Evolutionary conservation across 2,329 filamentous ascomycete species (phyloP).

Genomic region (Plenodomus lindquistii): DNA sequence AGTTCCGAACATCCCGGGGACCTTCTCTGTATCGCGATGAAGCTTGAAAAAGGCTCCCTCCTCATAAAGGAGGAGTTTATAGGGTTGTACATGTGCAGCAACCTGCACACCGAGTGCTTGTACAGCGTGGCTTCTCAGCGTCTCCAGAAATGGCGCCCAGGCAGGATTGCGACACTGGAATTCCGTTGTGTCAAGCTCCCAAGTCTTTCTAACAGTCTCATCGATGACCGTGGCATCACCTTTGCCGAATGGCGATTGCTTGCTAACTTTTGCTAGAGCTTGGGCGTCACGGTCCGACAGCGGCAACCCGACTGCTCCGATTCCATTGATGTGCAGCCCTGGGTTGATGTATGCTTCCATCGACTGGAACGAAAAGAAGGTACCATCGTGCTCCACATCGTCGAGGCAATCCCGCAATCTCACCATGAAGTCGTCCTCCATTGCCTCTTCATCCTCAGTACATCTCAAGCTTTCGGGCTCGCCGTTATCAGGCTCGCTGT

Average conservation of each 20-base stretch:
- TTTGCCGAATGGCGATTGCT: slow-evolving; percentile 35
- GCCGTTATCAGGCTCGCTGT: no score
- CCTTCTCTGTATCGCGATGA: slow-evolving; percentile 54
- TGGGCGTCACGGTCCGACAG: slow-evolving; percentile 14
- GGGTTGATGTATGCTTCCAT: slow-evolving; percentile 5
- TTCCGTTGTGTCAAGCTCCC: slow-evolving; percentile 30
- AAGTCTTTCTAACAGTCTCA: slow-evolving; percentile 32
- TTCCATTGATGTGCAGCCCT: background rate
- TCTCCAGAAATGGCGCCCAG: slow-evolving; percentile 23
- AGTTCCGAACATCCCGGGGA: slow-evolving; percentile 56
- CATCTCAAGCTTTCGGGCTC: background rate
- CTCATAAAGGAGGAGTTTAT: slow-evolving; percentile 52
- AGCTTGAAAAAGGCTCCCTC: slow-evolving; percentile 55
- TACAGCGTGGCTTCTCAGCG: no score
- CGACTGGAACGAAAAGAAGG: slow-evolving; percentile 1
- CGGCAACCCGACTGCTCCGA: slow-evolving; percentile 13
- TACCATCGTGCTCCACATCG: slow-evolving; percentile 6
- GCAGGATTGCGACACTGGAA: slow-evolving; percentile 25
- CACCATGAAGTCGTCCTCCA: background rate
- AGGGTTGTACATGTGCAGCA: slow-evolving; percentile 11
- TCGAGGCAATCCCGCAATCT: slow-evolving; percentile 8
- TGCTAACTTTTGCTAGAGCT: slow-evolving; percentile 12
- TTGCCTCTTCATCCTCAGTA: background rate
- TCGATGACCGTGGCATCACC: slow-evolving; percentile 36
- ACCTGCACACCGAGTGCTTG: slow-evolving; percentile 16